These are phyloP conservation scores for Stylonectria norvegica DNA, from an alignment of 2,329 filamentous ascomycete genomes.

Conservation along the genomic window DNA sequence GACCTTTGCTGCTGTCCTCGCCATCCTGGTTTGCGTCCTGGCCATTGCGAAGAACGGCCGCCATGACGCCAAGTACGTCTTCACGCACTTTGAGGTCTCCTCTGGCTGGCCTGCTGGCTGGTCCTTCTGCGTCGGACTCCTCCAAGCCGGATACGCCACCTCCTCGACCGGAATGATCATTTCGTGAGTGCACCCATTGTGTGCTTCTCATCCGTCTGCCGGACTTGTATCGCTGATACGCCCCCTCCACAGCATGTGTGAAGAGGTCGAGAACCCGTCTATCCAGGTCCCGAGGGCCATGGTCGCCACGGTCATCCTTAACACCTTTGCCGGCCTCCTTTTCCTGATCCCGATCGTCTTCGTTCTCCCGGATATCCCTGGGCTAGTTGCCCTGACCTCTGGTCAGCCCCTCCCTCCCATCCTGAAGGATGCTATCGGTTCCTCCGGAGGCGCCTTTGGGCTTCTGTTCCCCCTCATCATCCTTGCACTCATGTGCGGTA, in stretches of 20 bases:
- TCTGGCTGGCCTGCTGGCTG: conserved; percentile 70
- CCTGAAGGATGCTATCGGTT: conserved; percentile 59
- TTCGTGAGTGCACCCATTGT: conserved; percentile 49
- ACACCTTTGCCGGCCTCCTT: conserved; percentile 62
- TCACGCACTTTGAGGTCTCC: conserved; percentile 63
- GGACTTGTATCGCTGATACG: conserved; percentile 2
- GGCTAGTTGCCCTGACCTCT: conserved; percentile 50
- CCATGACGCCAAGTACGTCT: conserved; percentile 59
- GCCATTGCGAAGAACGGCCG: conserved; percentile 67
- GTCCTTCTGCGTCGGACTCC: conserved; percentile 69
- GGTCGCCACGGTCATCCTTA: conserved; percentile 64
- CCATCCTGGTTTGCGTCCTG: conserved; percentile 59
- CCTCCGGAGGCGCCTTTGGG: conserved; percentile 57
- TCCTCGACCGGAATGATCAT: conserved; percentile 79
- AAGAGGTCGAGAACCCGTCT: conserved; percentile 64
- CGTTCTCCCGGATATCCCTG: conserved; percentile 60
- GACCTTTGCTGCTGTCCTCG: conserved; percentile 69
- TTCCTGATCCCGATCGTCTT: conserved; percentile 68
- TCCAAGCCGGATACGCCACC: conserved; percentile 70
- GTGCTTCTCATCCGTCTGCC: neutral
- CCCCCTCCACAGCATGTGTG: conserved; percentile 59
- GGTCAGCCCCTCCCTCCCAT: conserved; percentile 64
- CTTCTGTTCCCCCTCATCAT: conserved; percentile 64
- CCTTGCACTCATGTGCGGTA: conserved; percentile 63
- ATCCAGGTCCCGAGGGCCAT: conserved; percentile 71